Base-by-base conservation (phyloP, 2,329 filamentous ascomycete genomes). In the Passalora sequoiae region DNA sequence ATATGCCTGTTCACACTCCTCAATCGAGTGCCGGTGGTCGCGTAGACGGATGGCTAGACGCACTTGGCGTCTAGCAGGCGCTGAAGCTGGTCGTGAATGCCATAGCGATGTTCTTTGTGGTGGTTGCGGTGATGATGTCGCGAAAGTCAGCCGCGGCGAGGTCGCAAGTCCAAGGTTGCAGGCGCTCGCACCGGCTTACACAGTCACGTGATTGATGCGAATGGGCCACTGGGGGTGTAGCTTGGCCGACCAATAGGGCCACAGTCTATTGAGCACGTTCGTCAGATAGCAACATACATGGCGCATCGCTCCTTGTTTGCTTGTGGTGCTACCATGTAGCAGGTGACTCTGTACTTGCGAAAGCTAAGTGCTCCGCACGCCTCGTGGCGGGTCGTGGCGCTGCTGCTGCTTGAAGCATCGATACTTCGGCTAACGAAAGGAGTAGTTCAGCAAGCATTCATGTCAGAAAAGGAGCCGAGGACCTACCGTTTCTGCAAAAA, bases 1-100 rank as follows among this genome's bases (percentile, higher is more conserved):
- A 44, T 47, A 36, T 36, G 48, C 53, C 53, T 51, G 43, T 48
- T 50, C 47, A 58, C 60, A 59, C 49, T 57, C 60, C 60, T 63
- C 60, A 43, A 44, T 58, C 59, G 60, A 57, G 56, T 60, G 60
- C 58, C 59, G 60, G 54, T 50, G 38, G 56, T 58, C 55, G 54
- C 53, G 45, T 21, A 49, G 52, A 54, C 50, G 47, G 32, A 37
- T 32, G 37, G 53, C 58, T 60, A 61, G 58, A 60, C 57, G 58
- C 59, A 24, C 38, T 33, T 50, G 48, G 60, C 59, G 59, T 53
- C 60, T 61, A 63, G 59, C 49, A 61, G 53, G 54, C 58, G 53
- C 46, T 43, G 46, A 37, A 47, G 25, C 24, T 43, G 31, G 37
- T 53, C 17, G 39, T 40, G 28, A 25, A 46, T 39, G 49, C 35